Evolutionary conservation across 306 rosid species (phyloP).

Genomic region (Geum urbanum): DNA sequence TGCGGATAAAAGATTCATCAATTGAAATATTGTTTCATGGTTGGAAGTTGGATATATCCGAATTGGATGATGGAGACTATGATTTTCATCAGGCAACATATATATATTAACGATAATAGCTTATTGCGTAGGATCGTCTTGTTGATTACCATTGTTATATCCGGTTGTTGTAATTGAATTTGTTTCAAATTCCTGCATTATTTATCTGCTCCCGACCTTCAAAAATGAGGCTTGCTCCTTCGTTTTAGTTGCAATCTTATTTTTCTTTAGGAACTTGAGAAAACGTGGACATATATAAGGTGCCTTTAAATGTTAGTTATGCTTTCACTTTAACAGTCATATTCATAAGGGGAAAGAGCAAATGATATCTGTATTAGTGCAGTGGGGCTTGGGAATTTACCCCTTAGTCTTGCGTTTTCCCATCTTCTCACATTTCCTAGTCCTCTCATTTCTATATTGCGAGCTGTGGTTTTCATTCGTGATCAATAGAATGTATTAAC

Average conservation of each 20-base stretch:
- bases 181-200: not conserved
- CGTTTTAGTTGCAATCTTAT: not conserved
- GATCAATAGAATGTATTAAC: not conserved
- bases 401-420: not conserved
- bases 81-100: not conserved
- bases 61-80: too few species aligned
- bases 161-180: not conserved
- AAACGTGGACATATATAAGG: not conserved
- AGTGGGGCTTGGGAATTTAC: not conserved
- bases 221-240: not conserved
- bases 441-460: not conserved
- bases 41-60: too few species aligned
- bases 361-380: not conserved
- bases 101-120: not conserved
- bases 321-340: not conserved
- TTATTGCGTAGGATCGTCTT: not conserved
- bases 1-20: too few species aligned
- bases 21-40: too few species aligned
- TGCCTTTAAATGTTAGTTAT: not conserved
- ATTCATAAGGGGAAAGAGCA: not conserved
- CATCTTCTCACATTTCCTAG: not conserved
- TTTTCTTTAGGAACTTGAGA: not conserved
- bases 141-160: not conserved
- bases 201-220: not conserved
- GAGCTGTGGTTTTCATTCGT: not conserved